Evolutionary conservation across 345 rosid genomes (phyloP).

Genomic region (Chamaenerion angustifolium): DNA sequence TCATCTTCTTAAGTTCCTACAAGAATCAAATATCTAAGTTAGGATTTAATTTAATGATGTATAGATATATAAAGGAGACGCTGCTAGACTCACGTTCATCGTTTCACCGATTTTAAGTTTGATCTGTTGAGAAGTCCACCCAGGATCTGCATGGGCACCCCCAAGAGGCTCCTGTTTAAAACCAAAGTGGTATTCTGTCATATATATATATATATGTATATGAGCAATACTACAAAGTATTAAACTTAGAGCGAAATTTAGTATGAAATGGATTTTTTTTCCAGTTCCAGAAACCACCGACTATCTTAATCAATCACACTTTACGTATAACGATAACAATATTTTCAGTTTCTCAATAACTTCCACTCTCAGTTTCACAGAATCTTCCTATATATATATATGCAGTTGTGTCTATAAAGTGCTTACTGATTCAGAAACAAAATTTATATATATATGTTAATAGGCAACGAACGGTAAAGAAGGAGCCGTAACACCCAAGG

Average conservation of each 20-base stretch:
- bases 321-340: no score
- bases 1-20: constrained; percentile 72
- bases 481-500: not conserved
- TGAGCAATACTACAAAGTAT: not conserved
- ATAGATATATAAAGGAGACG: constrained; percentile 3
- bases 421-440: no score
- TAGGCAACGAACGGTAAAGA: constrained; percentile 1
- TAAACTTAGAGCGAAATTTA: not conserved
- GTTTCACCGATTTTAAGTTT: constrained; percentile 61
- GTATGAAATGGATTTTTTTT: not conserved
- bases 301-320: no score
- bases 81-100: constrained; percentile 53
- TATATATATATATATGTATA: not conserved
- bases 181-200: not conserved
- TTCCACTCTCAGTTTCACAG: no score
- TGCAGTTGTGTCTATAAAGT: no score
- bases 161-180: constrained; percentile 77
- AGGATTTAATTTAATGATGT: not conserved
- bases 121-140: constrained; percentile 82
- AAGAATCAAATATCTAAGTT: constrained; percentile 4
- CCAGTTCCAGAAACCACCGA: no score
- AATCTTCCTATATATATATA: no score
- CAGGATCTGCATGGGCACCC: constrained; percentile 86
- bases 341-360: no score
- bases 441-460: not conserved